These are phyloP conservation scores for Nyssa sinensis DNA, from an alignment of 148 eudicot genomes.

Conservation along the genomic window DNA sequence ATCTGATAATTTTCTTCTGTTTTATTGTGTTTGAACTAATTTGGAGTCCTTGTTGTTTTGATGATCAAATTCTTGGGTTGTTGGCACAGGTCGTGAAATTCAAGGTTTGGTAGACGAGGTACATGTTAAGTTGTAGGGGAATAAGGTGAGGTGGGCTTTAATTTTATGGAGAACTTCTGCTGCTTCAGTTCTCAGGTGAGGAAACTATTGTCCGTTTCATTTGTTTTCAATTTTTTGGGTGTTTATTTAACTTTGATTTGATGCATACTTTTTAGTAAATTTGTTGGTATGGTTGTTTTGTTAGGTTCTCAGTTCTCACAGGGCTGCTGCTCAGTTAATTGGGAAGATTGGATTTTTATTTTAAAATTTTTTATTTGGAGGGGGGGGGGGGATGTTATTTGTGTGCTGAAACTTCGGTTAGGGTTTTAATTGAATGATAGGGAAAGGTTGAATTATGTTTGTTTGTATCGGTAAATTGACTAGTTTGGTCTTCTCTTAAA, in stretches of 20 bases:
- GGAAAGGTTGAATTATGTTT: background rate
- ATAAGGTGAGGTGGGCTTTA: conserved; percentile 35
- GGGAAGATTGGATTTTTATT: background rate
- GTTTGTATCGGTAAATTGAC: background rate
- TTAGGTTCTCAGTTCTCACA: background rate
- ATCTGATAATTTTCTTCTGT: conserved; percentile 4
- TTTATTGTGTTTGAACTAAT: background rate
- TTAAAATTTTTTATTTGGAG: too few relatives aligned
- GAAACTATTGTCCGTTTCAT: too few relatives aligned
- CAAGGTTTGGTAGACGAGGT: conserved; percentile 23
- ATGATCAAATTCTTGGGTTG: conserved; percentile 24
- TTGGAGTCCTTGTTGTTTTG: background rate
- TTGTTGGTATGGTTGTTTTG: background rate
- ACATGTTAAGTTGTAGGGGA: conserved; percentile 41
- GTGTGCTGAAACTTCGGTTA: background rate
- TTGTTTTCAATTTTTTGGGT: background rate
- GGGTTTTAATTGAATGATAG: background rate
- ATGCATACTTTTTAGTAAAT: background rate
- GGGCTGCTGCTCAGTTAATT: background rate
- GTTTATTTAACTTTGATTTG: background rate
- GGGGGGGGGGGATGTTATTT: conserved; percentile 1
- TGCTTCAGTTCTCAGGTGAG: conserved; percentile 60
- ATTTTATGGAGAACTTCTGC: conserved; percentile 58
- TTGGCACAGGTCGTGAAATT: conserved; percentile 31
- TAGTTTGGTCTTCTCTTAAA: background rate